Conservation (phyloP, 108 stramenopile genomes). For the Cyclotella kingstonii region DNA sequence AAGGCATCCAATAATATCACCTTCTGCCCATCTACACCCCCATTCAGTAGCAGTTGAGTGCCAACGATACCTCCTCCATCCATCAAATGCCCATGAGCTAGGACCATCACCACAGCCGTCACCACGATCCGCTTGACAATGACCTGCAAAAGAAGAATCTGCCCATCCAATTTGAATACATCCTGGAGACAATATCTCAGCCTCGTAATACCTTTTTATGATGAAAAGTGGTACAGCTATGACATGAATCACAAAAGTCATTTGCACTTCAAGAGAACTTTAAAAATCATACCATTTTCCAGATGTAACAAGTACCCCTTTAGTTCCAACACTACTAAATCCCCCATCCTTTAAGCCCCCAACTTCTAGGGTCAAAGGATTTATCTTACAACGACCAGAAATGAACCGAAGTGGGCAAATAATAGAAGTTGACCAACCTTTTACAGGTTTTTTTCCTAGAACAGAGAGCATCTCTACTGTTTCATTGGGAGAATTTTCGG, state of each 20-base stretch:
- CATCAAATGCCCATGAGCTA: conserved; percentile 94
- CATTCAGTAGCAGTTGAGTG: conserved; percentile 86
- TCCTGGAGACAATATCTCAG: conserved; percentile 81
- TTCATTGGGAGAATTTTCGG: not conserved
- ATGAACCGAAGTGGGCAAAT: conserved; percentile 72
- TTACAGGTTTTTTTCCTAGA: not conserved
- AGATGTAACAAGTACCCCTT: conserved; percentile 70
- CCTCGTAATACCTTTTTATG: conserved; percentile 94
- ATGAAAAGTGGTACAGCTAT: too few species aligned
- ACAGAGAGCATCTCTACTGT: not conserved
- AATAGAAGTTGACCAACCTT: conserved; percentile 62
- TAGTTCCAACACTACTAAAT: conserved; percentile 87
- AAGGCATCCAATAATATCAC: conserved; percentile 86
- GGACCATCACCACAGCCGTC: conserved; percentile 94
- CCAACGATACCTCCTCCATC: conserved; percentile 94
- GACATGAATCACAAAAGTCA: too few species aligned
- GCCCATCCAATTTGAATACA: conserved; percentile 96
- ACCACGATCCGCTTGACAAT: conserved; percentile 81
- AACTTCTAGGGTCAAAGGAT: conserved; percentile 63
- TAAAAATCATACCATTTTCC: conserved; percentile 88
- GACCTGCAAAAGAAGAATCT: conserved; percentile 83
- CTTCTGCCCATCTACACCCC: conserved; percentile 92
- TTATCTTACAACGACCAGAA: conserved; percentile 69
- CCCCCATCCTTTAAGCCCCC: conserved; percentile 78
- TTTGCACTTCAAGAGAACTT: too few species aligned